These are phyloP conservation scores for Theobroma grandiflorum DNA, from an alignment of 441 rosid genomes.

Conservation along the genomic window DNA sequence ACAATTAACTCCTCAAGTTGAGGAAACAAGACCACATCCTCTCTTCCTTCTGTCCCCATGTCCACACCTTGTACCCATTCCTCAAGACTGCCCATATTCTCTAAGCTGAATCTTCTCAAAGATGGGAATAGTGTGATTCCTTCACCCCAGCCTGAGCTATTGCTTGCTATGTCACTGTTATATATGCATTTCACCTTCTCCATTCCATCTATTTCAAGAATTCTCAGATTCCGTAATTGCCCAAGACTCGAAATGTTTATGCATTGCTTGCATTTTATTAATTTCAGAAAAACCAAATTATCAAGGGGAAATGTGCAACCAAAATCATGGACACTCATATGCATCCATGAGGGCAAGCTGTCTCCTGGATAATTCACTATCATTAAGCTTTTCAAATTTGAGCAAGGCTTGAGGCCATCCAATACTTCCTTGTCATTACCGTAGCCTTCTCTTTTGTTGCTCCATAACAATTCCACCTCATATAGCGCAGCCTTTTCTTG, in stretches of 20 bases:
- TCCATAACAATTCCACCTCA: background rate
- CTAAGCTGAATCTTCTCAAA: background rate
- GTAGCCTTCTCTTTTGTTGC: background rate
- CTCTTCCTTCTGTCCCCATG: too few species aligned
- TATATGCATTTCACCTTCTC: slow-evolving; percentile 26
- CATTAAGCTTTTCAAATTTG: slow-evolving; percentile 20
- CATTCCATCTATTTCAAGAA: background rate
- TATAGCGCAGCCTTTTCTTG: background rate
- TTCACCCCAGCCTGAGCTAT: background rate
- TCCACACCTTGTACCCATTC: too few species aligned
- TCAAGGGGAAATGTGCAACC: background rate
- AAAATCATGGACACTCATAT: background rate
- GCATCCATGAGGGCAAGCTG: slow-evolving; percentile 39
- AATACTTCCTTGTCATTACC: slow-evolving; percentile 28
- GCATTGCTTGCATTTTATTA: background rate
- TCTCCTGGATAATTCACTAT: slow-evolving; percentile 23
- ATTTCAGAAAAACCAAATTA: slow-evolving; percentile 24
- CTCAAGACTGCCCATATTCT: too few species aligned
- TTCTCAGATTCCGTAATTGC: slow-evolving; percentile 3
- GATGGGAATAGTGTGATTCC: slow-evolving; percentile 27
- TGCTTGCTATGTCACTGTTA: background rate
- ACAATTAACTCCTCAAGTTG: too few species aligned
- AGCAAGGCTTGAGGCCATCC: slow-evolving; percentile 33
- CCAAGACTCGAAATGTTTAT: slow-evolving; percentile 32
- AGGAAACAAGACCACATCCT: too few species aligned